Evolutionary conservation across 345 rosid species (phyloP), one percentile per base, ranked within the genome.

Genomic region (Aquilaria sinensis): DNA sequence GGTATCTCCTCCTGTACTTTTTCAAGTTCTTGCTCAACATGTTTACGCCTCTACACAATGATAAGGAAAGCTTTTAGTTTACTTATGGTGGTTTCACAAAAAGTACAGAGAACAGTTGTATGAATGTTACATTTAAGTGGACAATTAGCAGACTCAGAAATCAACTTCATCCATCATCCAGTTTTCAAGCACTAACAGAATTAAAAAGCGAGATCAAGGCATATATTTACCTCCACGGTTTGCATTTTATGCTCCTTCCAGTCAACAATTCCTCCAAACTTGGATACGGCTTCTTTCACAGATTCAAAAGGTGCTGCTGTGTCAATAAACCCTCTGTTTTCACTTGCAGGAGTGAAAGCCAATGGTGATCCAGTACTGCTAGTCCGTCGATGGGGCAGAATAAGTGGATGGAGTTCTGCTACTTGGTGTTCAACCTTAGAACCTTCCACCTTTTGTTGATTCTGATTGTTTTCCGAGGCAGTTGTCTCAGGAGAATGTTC

Each of bases 221-320:
- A 3, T 53, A 47, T 1, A 37, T 13, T 43, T 80, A 90, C 97
- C 92, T 87, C 90, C 63, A 83, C 80, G 8, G 85, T 82, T 77
- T 85, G 79, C 72, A 83, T 63, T 74, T 73, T 81, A 66, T 90
- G 97, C 52, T 88, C 97, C 78, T 90, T 90, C 97, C 97, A 90
- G 57, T 90, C 97, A 45, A 84, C 83, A 65, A 90, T 87, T 65
- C 97, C 97, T 12, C 97, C 97, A 70, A 90, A 87, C 77, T 87
- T 90, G 50, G 95, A 87, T 70, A 90, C 97, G 55, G 81, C 97
- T 72, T 83, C 85, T 80, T 90, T 87, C 56, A 90, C 97, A 31
- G 97, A 87, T 74, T 90, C 95, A 67, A 90, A 71, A 59, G 95
- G 97, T 47, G 95, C 84, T 10, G 83, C 73, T 53, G 95, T 90